Evolutionary conservation across 371 early-diverging fungal species (phyloP), one percentile per base, ranked within the genome.

Genomic region (Lichtheimia ramosa): DNA sequence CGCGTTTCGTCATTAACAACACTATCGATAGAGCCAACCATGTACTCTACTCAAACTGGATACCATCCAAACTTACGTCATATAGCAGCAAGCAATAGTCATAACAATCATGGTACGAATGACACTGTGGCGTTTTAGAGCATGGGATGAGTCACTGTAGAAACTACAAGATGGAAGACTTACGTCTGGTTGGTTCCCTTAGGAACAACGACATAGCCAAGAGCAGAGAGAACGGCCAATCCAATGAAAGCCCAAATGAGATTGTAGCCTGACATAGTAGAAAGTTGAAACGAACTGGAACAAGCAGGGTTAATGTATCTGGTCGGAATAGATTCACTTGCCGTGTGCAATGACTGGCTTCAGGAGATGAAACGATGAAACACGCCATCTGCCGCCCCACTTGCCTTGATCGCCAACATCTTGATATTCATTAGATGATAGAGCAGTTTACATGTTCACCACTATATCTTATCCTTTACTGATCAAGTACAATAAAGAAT

Each of bases 21-120:
- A 18, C 46, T n/a, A 5, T 8, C 16, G 21, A 21, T 21, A 46
- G 15, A 16, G n/a, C 43, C 2, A 46, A 8, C 46, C 21, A 18
- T 46, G 10, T 34, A 3, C 34, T 10, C 6, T 34, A 34, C 10
- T 34, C 34, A 10, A 8, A 10, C 5, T 34, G 34, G 34, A 34
- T 34, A 34, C 2, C n/a, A 34, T 21, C 34, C 14, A 48, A 40
- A 66, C 79, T 81, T 83, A 84, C 87, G 83, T 83, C 61, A 84
- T 58, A 56, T 81, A 84, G 60, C 83, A 83, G 54, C 88, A 86
- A 28, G 80, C 61, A 23, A 87, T 65, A n/a, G 90, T 79, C 78
- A 90, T 82, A 55, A 90, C 83, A 54, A 88, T 73, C 51, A 86
- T 81, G 18, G 89, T 90, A 65, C 89, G 77, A 70, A 77, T 79